Evolutionary conservation across 2,329 filamentous ascomycete genomes (phyloP), one percentile per base, ranked within the genome.

Genomic region (Fusarium sp.): DNA sequence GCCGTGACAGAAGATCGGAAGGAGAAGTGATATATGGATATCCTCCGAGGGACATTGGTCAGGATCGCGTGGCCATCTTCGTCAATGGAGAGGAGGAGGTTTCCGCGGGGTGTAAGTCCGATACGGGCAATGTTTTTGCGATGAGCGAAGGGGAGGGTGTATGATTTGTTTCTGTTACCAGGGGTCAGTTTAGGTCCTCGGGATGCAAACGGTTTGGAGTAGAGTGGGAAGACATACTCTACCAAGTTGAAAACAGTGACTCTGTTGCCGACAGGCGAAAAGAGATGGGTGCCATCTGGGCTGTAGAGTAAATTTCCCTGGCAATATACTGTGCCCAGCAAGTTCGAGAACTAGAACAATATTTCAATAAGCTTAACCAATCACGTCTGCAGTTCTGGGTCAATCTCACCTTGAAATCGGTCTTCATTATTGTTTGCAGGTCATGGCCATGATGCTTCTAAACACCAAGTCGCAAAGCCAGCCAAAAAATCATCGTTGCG

Each of bases 261-360:
- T 77, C 94, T 87, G 82, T 98, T 99, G 77, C 96, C 96, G 53
- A 99, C 96, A 9, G 96, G 96, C 44, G 96, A 99, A 75, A 96
- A 92, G 70, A 99, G 87, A 82, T 93, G 95, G 75, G 93, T 96
- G 78, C 96, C 96, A 87, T 99, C 95, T 65, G 94, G 93, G 75
- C 93, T 96, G 84, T 96, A 99, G 78, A 97, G 87, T 76, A 99
- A 88, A 79, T 98, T 99, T 81, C 96, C 96, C 87, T 94, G 93
- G 83, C 94, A 93, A 85, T 98, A 99, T 78, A 99, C 96, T 73
- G 96, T 99, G 78, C 96, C 96, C 76, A 99, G 88, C 79, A 99
- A 88, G 82, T 98, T 99, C 79, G 95, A 97, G 83, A 99, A 99
- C 94, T 97, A 75, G 24, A 11, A 11, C 39, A 8, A 3, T 2